Evolutionary conservation across 2,329 filamentous ascomycete species (phyloP).

Genomic region (Fusarium chaquense): DNA sequence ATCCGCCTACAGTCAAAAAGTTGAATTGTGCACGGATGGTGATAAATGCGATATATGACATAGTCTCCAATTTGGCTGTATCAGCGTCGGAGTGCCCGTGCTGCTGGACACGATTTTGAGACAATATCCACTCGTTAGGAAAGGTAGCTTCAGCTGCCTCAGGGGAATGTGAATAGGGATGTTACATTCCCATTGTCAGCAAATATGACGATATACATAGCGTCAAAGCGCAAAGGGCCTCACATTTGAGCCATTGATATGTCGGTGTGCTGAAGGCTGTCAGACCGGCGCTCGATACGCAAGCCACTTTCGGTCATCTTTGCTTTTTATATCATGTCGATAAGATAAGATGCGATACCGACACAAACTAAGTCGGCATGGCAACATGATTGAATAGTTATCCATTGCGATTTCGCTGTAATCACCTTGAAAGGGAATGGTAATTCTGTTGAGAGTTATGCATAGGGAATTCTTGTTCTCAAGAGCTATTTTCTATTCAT

Average conservation of each 20-base stretch:
- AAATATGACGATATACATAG: neutral
- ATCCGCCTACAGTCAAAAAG: no score
- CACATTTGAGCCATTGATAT: no score
- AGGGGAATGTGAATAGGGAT: neutral
- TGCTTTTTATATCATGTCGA: neutral
- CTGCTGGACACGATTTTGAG: neutral
- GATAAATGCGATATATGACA: neutral
- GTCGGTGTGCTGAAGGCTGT: neutral
- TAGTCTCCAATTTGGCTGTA: no score
- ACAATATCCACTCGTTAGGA: neutral
- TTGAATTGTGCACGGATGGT: neutral
- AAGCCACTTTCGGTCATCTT: neutral
- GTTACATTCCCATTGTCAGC: neutral
- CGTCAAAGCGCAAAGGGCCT: neutral
- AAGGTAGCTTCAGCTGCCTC: no score
- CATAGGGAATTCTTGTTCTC: neutral
- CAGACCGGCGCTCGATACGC: no score
- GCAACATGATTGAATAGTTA: fast-evolving
- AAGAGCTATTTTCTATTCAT: neutral
- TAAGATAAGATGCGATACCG: neutral
- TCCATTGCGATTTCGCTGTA: no score
- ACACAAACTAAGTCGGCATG: fast-evolving
- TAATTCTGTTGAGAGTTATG: neutral
- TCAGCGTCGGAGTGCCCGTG: neutral
- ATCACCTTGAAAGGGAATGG: fast-evolving